These are phyloP conservation scores for Talaromyces thailandensis DNA, from an alignment of 495 filamentous ascomycete genomes.

Conservation along the genomic window DNA sequence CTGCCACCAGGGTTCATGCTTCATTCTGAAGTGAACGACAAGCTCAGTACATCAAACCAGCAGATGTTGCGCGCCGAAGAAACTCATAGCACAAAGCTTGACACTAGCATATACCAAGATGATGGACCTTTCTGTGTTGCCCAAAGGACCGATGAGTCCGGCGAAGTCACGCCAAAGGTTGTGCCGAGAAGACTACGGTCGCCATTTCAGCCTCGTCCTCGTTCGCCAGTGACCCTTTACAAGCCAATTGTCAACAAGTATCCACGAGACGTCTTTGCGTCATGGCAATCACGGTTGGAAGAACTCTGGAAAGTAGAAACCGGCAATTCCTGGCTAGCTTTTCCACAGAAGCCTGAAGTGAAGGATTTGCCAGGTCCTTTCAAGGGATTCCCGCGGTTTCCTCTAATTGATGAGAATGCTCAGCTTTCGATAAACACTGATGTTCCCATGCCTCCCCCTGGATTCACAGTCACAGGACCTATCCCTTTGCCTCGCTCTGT, in stretches of 20 bases:
- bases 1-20: not conserved
- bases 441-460: not conserved
- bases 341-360: not conserved
- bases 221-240: not conserved
- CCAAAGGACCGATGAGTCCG: not conserved
- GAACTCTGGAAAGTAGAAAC: not conserved
- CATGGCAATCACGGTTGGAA: not conserved
- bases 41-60: not conserved
- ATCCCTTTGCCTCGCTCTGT: not conserved
- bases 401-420: not conserved
- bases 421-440: not conserved
- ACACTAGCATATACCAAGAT: not conserved
- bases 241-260: slow-evolving; percentile 4
- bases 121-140: not conserved
- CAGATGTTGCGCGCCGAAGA: not conserved
- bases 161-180: not conserved
- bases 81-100: not conserved
- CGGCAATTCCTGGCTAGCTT: not conserved
- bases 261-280: not conserved
- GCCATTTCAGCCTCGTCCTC: not conserved
- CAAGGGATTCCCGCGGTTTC: not conserved
- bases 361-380: not conserved
- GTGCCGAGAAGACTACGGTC: not conserved
- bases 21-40: not conserved
- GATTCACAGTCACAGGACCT: not conserved